Evolutionary conservation across 208 protist genomes (phyloP).

Genomic region (Acanthamoeba healyi): DNA sequence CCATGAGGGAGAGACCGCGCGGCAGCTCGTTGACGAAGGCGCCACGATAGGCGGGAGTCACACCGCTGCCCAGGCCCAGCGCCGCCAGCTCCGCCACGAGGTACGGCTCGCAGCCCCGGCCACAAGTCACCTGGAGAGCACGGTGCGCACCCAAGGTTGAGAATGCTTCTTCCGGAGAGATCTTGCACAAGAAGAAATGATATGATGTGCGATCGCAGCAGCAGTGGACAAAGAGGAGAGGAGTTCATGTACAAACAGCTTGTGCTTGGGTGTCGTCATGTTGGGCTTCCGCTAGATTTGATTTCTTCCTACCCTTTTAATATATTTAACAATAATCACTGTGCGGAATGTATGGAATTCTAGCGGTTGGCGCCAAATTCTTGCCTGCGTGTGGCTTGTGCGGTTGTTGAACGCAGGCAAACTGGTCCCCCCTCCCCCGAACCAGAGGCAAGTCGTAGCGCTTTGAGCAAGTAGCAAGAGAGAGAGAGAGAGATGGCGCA

Average conservation of each 20-base stretch:
- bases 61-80: neutral
- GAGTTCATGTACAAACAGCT: neutral
- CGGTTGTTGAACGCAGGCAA: no score
- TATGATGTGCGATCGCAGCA: neutral
- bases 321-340: no score
- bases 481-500: constrained; percentile 21
- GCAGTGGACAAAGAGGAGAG: neutral
- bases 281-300: no score
- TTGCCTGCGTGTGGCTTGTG: no score
- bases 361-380: no score
- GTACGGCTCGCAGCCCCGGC: constrained; percentile 7
- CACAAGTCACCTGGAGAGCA: neutral
- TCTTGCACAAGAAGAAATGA: neutral
- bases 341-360: no score
- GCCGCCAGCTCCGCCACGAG: constrained; percentile 2
- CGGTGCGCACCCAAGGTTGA: no score
- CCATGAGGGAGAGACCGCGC: neutral
- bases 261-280: constrained; percentile 15
- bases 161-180: neutral
- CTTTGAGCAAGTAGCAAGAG: no score
- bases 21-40: constrained; percentile 45
- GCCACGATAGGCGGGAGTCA: constrained; percentile 27
- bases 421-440: no score
- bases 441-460: no score
- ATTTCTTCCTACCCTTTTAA: no score